These are phyloP conservation scores for Thalassiosira mediterranea DNA, from an alignment of 352 stramenopile species.

Conservation along the genomic window DNA sequence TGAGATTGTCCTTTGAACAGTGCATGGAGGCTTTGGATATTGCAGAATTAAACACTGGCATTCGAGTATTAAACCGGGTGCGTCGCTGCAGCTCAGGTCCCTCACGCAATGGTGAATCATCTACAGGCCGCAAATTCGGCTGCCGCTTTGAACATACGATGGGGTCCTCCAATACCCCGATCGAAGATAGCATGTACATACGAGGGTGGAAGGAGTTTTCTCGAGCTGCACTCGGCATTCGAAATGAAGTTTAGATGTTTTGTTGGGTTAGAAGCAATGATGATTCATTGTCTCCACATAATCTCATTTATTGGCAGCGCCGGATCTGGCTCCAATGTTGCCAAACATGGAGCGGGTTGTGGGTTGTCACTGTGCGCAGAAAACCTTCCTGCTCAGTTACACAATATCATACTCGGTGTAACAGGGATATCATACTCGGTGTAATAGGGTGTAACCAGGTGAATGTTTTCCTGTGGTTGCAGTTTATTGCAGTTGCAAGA, in stretches of 20 bases:
- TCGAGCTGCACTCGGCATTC: background rate
- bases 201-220: conserved; percentile 53
- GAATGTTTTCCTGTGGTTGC: too few species aligned
- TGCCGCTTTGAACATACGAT: conserved; percentile 73
- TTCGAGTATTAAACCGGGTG: conserved; percentile 59
- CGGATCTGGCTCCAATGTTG: too few species aligned
- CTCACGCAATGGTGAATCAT: background rate
- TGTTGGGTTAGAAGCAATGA: too few species aligned
- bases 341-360: too few species aligned
- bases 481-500: too few species aligned
- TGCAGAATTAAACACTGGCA: conserved; percentile 38
- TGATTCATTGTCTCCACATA: too few species aligned
- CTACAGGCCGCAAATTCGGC: conserved; percentile 33
- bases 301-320: too few species aligned
- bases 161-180: conserved; percentile 58
- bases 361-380: too few species aligned
- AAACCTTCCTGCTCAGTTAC: too few species aligned
- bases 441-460: too few species aligned
- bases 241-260: background rate
- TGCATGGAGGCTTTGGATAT: conserved; percentile 43
- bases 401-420: too few species aligned
- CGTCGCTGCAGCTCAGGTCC: conserved; percentile 17
- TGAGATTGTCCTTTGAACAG: conserved; percentile 38
- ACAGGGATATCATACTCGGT: too few species aligned
- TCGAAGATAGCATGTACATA: conserved; percentile 59